phyloP scores from a whole-genome alignment of 441 rosid genomes.

The Geranium incanum region DNA sequence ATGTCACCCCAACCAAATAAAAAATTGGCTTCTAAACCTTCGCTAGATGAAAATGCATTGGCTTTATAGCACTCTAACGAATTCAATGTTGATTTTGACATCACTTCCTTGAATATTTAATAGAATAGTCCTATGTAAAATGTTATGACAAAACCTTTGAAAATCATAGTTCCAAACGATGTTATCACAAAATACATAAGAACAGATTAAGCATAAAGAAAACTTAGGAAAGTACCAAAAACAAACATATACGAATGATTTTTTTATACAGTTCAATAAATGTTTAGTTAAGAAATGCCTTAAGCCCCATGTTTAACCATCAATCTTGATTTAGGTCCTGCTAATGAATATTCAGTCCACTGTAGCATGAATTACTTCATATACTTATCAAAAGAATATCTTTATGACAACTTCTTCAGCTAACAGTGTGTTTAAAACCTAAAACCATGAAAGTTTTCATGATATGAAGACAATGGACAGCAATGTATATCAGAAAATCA shows the following conservation, averaged over 20 bases:
- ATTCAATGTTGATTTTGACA: background rate
- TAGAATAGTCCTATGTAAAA: background rate
- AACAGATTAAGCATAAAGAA: background rate
- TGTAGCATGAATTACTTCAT: background rate
- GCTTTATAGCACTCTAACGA: background rate
- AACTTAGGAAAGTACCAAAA: background rate
- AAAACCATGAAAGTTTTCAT: background rate
- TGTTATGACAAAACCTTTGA: background rate
- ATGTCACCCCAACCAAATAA: background rate
- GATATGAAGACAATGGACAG: background rate
- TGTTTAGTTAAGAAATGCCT: background rate
- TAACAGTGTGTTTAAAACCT: background rate
- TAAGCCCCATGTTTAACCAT: background rate
- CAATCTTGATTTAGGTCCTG: background rate
- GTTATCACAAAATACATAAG: background rate
- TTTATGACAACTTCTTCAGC: background rate
- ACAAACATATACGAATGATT: background rate
- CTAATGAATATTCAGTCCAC: background rate
- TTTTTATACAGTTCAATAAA: background rate
- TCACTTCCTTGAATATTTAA: background rate
- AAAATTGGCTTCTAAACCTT: background rate
- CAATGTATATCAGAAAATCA: background rate
- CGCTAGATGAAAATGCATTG: background rate
- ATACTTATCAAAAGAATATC: background rate
- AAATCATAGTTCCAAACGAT: background rate